These are phyloP conservation scores for Ceriops zippeliana DNA, from an alignment of 345 rosid species.

Conservation along the genomic window DNA sequence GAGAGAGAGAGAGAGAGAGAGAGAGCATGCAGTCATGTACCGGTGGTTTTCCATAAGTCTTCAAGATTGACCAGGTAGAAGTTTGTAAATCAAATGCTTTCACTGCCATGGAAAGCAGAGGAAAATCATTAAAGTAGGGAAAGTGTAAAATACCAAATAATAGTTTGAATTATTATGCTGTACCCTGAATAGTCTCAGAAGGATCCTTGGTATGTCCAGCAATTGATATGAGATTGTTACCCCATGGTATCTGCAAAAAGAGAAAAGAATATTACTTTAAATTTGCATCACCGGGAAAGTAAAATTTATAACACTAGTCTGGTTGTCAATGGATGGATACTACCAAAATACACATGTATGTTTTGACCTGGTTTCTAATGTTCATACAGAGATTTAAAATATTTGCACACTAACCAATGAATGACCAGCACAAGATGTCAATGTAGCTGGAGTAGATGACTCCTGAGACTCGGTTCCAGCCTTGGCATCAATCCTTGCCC, in stretches of 20 bases:
- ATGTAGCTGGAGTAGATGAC: slow-evolving; percentile 39
- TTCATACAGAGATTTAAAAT: slow-evolving; percentile 12
- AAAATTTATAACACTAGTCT: slow-evolving; percentile 17
- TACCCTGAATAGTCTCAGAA: slow-evolving; percentile 85
- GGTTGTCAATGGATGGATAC: no score
- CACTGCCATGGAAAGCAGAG: slow-evolving; percentile 47
- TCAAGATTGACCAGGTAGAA: slow-evolving; percentile 73
- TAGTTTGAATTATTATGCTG: slow-evolving; percentile 1
- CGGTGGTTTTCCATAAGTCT: slow-evolving; percentile 97
- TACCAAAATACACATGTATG: neutral
- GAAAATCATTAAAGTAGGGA: neutral
- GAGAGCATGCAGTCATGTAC: slow-evolving; percentile 33
- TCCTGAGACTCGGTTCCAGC: slow-evolving; percentile 50
- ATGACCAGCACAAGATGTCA: slow-evolving; percentile 94
- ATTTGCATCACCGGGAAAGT: slow-evolving; percentile 13
- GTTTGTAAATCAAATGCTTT: slow-evolving; percentile 78
- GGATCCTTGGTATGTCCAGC: slow-evolving; percentile 97
- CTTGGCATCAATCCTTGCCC: slow-evolving; percentile 88
- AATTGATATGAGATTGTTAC: slow-evolving; percentile 79
- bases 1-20: slow-evolving; percentile 18
- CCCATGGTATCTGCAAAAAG: slow-evolving; percentile 77
- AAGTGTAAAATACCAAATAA: neutral
- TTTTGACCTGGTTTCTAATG: slow-evolving; percentile 18
- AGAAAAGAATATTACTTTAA: slow-evolving; percentile 4
- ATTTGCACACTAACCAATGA: slow-evolving; percentile 65